Percentiles rank a stretch among this genome's conserved stretches.
Evolutionary conservation across 2,329 filamentous ascomycete genomes (phyloP).

Genomic region (Colletotrichum limetticola): DNA sequence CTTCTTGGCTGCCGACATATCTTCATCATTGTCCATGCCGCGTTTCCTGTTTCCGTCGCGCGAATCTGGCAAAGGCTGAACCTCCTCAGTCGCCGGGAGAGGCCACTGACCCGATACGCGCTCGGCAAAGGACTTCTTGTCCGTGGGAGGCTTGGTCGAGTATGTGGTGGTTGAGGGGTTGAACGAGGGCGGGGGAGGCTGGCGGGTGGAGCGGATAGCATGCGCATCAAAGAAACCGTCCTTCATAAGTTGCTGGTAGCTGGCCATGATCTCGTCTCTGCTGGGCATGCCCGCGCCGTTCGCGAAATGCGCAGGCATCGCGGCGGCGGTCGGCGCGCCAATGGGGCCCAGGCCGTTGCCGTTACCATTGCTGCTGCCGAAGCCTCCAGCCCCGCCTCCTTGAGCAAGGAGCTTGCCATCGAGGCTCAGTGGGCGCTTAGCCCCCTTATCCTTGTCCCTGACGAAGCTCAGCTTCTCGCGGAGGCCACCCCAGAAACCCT

Average conservation of each 20-base stretch:
- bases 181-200: constrained; percentile 46
- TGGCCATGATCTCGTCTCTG: constrained; percentile 64
- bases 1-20: constrained; percentile 54
- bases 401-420: constrained; percentile 33
- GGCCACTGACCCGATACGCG: constrained; percentile 39
- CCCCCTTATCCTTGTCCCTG: constrained; percentile 34
- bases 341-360: neutral
- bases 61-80: constrained; percentile 37
- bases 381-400: constrained; percentile 22
- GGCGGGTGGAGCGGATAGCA: constrained; percentile 67
- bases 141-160: constrained; percentile 27
- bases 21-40: constrained; percentile 49
- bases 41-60: constrained; percentile 64
- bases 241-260: constrained; percentile 66
- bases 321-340: constrained; percentile 6
- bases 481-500: constrained; percentile 46
- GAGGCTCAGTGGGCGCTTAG: constrained; percentile 36
- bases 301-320: neutral
- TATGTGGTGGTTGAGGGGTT: constrained; percentile 23
- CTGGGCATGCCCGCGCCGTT: constrained; percentile 45
- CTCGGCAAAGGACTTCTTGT: constrained; percentile 28
- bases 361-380: neutral
- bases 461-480: constrained; percentile 41
- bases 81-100: constrained; percentile 30
- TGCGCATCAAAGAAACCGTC: constrained; percentile 69